Base-by-base conservation (phyloP, 805 yeast genomes). In the Teunomyces barrocoloradensis region DNA sequence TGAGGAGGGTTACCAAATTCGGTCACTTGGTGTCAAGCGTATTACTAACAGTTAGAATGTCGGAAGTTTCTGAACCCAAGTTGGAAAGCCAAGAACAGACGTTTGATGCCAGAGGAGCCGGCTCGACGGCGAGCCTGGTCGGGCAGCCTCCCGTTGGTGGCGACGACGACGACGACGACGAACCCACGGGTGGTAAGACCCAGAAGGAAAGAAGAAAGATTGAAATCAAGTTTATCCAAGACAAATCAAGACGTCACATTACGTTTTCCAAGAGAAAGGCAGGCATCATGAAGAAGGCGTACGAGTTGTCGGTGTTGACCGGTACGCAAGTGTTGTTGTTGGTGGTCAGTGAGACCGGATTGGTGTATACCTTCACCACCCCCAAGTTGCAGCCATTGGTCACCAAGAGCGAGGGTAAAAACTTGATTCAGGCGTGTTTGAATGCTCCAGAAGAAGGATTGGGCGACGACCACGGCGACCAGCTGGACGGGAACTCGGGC, bases 281-380 rank as follows among this genome's bases (percentile, higher is more conserved):
- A 40, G 99, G 99, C 58, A 92, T 94, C 62, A 94, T 94, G 99
- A 94, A 94, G 74, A 94, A 94, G 74, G 99, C 99, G n/a, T 94
- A 92, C 71, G 99, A 94, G 68, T 78, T 94, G 54, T 87, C 96
- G 17, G 98, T 94, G 45, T 79, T 94, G 59, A 94, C 99, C 11
- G 99, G 99, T 48, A 94, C 99, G 28, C 99, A 94, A 70, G 98
- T 94, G 25, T 78, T 94, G 54, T 75, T 94, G 50, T 80, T 94
- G 58, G 99, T 94, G 47, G 99, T 94, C 27, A 86, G 96, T 45
- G 99, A 94, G 69, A 94, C 99, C n/a, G 99, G 99, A 12, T 82
- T 94, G 53, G 99, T 94, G 46, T 94, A 94, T 71, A 94, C 99
- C 17, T 94, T 94, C 68, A 92, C 98, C 48, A 94, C 99, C n/a